These are phyloP conservation scores for Voacanga thouarsii DNA, from an alignment of 257 asterid genomes.

Conservation along the genomic window DNA sequence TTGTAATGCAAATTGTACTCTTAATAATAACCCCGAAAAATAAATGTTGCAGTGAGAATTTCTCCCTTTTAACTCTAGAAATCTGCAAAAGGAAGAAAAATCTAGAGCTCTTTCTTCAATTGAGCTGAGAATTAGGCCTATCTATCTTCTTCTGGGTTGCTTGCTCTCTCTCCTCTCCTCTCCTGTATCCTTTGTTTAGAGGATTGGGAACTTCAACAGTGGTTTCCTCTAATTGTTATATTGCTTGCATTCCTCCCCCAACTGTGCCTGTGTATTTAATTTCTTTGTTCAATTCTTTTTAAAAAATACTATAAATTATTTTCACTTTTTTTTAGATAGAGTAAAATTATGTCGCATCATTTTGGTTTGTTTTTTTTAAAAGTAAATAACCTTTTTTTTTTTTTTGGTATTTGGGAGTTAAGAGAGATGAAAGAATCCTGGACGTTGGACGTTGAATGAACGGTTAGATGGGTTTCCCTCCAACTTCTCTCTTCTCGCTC, in stretches of 20 bases:
- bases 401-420: neutral
- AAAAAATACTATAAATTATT: no score
- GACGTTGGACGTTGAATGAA: conserved; percentile 12
- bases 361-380: no score
- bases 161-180: neutral
- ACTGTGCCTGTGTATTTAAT: neutral
- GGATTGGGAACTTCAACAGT: neutral
- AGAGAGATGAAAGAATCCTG: conserved; percentile 9
- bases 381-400: no score
- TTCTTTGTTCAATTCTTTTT: neutral
- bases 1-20: neutral
- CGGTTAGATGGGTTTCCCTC: conserved; percentile 25
- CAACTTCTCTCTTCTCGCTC: neutral
- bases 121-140: neutral
- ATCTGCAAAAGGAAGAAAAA: neutral
- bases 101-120: neutral
- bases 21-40: neutral
- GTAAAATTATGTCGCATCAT: no score
- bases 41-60: neutral
- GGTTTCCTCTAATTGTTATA: conserved; percentile 1
- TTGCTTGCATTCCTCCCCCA: neutral
- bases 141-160: neutral
- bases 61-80: neutral
- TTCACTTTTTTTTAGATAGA: neutral
- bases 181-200: neutral